Evolutionary conservation across 2,329 filamentous ascomycete genomes (phyloP), one percentile per base, ranked within the genome.

Genomic region (Stagonosporopsis rhizophila): DNA sequence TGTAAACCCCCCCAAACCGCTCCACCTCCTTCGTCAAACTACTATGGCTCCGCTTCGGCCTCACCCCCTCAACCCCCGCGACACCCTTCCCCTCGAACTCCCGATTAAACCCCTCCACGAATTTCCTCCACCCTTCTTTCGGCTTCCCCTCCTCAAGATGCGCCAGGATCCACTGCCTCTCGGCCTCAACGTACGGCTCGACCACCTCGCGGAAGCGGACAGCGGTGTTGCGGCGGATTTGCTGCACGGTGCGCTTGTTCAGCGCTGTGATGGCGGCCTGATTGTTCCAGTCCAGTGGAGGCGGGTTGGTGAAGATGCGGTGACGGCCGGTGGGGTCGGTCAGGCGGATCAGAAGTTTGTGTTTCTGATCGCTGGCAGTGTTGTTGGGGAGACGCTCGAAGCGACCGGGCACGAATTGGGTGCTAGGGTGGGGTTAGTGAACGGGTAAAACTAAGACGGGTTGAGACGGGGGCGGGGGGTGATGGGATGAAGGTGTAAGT

Each of bases 231-330:
- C 68, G 70, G 3, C 68, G 68, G n/a, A 71, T 69, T 48, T 72
- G 68, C 57, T 72, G 68, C 4, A 66, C 65, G 22, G 63, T 64
- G 44, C 68, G 68, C 62, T 72, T 72, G 56, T 71, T 72, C 20
- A 71, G 66, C 15, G 57, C 55, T 1, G 65, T 65, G 42, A 70
- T 64, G 23, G 66, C 68, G 14, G 60, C 61, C 39, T 72, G 68
- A 39, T 62, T 48, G 25, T 52, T 60, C 68, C 70, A 72, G 46
- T 70, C 63, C 37, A 61, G 66, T 1, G 70, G 70, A 0, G 70
- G 68, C 1, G 65, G 69, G 34, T 71, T 72, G 8, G 55, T 42
- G 52, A 69, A 70, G 58, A 71, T 62, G 19, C 61, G 58, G 45
- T 63, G 62, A 8, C 59, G 58, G 20, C 65, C 61, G 6, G 54